Conservation (phyloP, 148 eudicot species). For the Rhododendron griersonianum region DNA sequence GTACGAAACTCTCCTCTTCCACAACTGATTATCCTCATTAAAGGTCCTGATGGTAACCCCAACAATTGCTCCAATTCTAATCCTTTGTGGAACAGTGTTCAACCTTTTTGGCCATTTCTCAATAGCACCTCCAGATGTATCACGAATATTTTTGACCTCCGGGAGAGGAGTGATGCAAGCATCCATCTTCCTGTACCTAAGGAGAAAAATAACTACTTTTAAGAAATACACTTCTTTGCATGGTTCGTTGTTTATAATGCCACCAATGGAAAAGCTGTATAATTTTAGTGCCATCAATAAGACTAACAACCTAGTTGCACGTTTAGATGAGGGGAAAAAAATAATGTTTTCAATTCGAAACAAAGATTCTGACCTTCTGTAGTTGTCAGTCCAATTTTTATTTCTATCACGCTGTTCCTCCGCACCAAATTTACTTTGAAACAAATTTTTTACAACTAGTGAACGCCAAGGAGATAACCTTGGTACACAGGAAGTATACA, state of each 20-base stretch:
- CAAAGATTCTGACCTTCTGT: not conserved
- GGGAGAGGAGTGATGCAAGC: slow-evolving; percentile 55
- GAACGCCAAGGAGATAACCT: not conserved
- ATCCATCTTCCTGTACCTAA: slow-evolving; percentile 48
- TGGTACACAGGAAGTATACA: no score
- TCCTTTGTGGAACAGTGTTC: slow-evolving; percentile 49
- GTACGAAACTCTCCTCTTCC: slow-evolving; percentile 50
- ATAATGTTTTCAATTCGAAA: not conserved
- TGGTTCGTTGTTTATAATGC: not conserved
- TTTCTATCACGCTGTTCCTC: not conserved
- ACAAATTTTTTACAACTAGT: not conserved
- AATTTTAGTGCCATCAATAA: not conserved
- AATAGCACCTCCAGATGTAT: slow-evolving; percentile 49
- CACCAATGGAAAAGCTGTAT: not conserved
- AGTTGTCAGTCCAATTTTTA: not conserved
- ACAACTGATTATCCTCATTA: slow-evolving; percentile 43
- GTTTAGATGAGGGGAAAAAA: not conserved
- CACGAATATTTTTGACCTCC: slow-evolving; percentile 21
- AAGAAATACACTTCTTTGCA: not conserved
- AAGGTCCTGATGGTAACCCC: slow-evolving; percentile 35
- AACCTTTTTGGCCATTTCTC: slow-evolving; percentile 66
- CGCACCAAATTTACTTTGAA: not conserved
- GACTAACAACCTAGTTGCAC: not conserved
- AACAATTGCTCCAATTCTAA: slow-evolving; percentile 15
- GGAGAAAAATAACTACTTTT: not conserved